Conservation (phyloP, 768 basidiomycete genomes). For the Mycena filopes region DNA sequence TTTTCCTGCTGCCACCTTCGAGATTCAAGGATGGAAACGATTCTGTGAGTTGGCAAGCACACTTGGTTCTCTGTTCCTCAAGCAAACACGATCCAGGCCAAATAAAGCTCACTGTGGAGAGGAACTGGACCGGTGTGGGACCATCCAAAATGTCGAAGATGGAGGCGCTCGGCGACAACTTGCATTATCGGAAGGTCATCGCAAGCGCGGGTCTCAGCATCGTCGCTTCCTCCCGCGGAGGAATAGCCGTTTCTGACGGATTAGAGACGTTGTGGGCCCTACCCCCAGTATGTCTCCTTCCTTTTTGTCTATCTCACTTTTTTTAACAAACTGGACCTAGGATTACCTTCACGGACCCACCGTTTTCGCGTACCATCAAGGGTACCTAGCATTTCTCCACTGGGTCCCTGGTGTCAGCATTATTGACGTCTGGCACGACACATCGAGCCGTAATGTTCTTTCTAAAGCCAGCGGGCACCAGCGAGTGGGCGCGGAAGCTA, state of each 20-base stretch:
- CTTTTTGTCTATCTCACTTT: not conserved
- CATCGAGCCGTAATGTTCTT: not conserved
- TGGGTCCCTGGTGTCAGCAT: not conserved
- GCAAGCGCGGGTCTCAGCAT: not conserved
- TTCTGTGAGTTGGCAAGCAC: slow-evolving; percentile 1
- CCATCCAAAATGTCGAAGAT: not conserved
- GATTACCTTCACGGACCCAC: slow-evolving; percentile 3
- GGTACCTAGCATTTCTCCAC: not conserved
- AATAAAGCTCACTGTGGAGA: slow-evolving; percentile 2
- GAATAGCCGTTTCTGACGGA: not conserved
- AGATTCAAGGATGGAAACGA: slow-evolving; percentile 3
- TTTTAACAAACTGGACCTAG: not conserved
- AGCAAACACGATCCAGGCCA: not conserved
- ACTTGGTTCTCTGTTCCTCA: not conserved
- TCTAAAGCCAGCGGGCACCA: not conserved
- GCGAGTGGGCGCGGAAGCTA: not conserved
- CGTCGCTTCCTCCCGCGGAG: not conserved
- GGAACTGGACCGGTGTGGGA: slow-evolving; percentile 7
- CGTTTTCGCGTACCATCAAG: slow-evolving; percentile 8
- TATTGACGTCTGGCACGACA: slow-evolving; percentile 10
- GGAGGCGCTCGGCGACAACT: not conserved
- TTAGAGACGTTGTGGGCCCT: slow-evolving; percentile 4
- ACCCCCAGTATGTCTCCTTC: not conserved
- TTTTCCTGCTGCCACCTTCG: not conserved
- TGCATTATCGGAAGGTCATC: not conserved